Evolutionary conservation across 305 asterid species (phyloP), one percentile per base, ranked within the genome.

Genomic region (Plantago lanceolata): DNA sequence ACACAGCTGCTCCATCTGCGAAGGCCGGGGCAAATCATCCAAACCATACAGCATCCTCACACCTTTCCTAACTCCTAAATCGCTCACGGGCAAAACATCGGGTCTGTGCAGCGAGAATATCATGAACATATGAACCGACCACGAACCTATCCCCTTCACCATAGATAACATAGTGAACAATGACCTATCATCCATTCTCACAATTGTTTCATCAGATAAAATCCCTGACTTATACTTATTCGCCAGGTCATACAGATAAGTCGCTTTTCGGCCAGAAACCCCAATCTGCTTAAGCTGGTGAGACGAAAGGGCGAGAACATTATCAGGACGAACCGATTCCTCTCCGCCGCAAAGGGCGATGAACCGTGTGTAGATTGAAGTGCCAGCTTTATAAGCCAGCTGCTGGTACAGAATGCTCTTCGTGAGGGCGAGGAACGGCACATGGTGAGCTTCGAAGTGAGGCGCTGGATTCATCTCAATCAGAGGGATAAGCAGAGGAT

Each of bases 91-190:
- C 80, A 93, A 79, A 60, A 93, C 96, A 83, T 93, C 99, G 5
- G 97, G 97, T 69, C 99, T 79, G 31, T 89, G 95, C 68, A 93
- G 76, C 3, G 97, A 89, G 68, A 86, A 93, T 18, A 93, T 85
- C 99, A 93, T 93, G 65, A 93, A 93, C 99, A 93, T 93, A 59
- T 93, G 97, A 28, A 93, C 99, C 8, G 97, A 89, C 99, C 99
- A 93, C 0, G 97, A 83, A 37, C 99, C 99, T 50, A 93, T 93
- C 31, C 99, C 99, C 72, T 93, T 93, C 66, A 93, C 99, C 97
- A 89, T 93, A 1, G 96, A 84, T 13, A 93, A 88, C 97, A 89
- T 87, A 0, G 94, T 85, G 77, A 85, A 89, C 78, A 93, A 67
- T 8, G 95, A 85, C 77, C 86, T 85, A 61, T 93, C 99, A 43